Base-by-base conservation (phyloP, 495 filamentous ascomycete species). In the Penicillium alfredii region DNA sequence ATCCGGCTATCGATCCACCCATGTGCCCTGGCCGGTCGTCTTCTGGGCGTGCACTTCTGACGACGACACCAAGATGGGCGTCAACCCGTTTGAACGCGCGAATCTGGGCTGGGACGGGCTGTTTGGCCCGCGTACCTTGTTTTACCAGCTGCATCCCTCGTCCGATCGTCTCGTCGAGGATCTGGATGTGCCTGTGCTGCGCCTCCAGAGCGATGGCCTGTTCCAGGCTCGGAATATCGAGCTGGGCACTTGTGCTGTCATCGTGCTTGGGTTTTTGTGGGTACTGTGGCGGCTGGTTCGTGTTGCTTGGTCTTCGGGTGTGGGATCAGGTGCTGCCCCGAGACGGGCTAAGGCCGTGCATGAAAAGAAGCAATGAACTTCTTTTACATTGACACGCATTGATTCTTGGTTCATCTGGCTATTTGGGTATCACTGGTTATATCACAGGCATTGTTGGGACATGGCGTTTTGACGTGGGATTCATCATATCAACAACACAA, bases 31-130 rank as follows among this genome's bases (percentile, higher is more conserved):
- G 72, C 93, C 88, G 3, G 74, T 80, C 2, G 74, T 96, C 2
- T 97, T 98, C 68, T 97, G 90, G 90, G 92, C 88, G 1, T 98
- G 92, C 55, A 69, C 72, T 2, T 74, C 77, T 14, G 78, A 85
- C 24, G 82, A 85, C 27, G 84, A 74, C 15, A 75, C 72, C 1
- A 80, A 84, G 59, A 84, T 94, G 69, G 59, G 72, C 0, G 76
- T 68, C 4, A 95, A 80, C 51, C 92, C 92, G 1, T 98, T 98
- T 55, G 92, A 96, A 58, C 68, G 84, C 11, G 68, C 68, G 16
- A 78, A 85, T 56, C 58, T 98, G 13, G 92, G 90, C 11, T 97
- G 89, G 63, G 92, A 97, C 36, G 81, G 74, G 1, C 56, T 93
- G 15, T 96, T 98, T 56, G 80, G 77, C 3, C 74, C 80, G 12